Evolutionary conservation across 1,284 basidiomycete genomes (phyloP), one percentile per base, ranked within the genome.

Genomic region (Moniliophthora roreri): DNA sequence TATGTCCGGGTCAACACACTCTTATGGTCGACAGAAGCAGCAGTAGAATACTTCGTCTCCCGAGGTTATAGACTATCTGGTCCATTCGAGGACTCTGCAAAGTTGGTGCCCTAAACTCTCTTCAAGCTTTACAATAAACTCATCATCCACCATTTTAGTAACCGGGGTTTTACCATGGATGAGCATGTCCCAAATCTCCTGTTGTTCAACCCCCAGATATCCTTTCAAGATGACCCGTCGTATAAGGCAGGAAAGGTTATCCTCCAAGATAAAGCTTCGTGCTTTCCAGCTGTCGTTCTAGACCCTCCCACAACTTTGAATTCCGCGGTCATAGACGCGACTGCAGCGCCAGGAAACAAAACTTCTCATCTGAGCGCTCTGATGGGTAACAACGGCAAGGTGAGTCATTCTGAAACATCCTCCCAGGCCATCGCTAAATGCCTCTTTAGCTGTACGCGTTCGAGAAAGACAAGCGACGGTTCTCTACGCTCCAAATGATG

Each of bases 311-410:
- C 74, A 1, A 66, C 63, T 32, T 74, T 79, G 41, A 64, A 75
- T 35, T 68, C 71, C 40, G 72, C 82, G 16, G 92, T 95, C 34
- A 88, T 99, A 46, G 97, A 99, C 69, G 95, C 93, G 4, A 99
- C 95, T 24, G 89, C 95, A 40, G 96, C 97, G 0, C 97, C 96
- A 0, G 97, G 97, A 0, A 99, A 99, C 73, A 99, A 99, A 75
- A 99, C 97, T 0, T 91, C 92, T 4, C 93, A 97, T 69, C 73
- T 99, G 11, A 90, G 90, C 57, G 92, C 95, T 9, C 73, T 98
- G 37, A 93, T 96, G 87, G 67, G 76, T 15, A 87, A 87, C 60
- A 78, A 79, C 62, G 92, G 93, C 57, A 92, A 87, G 71, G 93
- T 91, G 56, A 60, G 69, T 54, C 35, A 8, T 50, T 24, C 24